Conservation (phyloP, 345 rosid genomes). For the Geranium brycei region DNA sequence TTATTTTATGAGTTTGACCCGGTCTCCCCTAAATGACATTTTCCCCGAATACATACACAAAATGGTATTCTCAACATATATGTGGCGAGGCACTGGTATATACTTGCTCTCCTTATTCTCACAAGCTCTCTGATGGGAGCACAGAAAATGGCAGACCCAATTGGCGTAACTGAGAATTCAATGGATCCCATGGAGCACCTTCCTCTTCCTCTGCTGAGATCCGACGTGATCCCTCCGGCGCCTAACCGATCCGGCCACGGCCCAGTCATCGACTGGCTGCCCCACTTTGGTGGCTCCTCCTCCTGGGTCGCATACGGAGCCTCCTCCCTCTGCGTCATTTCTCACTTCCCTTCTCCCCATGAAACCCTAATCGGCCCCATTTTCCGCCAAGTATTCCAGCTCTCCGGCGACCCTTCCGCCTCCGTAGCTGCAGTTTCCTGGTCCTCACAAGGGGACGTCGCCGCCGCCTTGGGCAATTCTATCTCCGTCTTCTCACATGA, state of each 20-base stretch:
- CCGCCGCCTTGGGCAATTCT: slow-evolving; percentile 51
- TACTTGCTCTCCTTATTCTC: neutral
- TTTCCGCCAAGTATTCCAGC: slow-evolving; percentile 66
- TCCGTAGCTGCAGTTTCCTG: slow-evolving; percentile 58
- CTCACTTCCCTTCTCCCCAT: slow-evolving; percentile 81
- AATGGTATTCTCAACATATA: no score
- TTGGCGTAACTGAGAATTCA: slow-evolving; percentile 14
- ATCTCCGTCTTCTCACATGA: slow-evolving; percentile 40
- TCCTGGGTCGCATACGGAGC: slow-evolving; percentile 95
- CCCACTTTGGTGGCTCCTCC: slow-evolving; percentile 60
- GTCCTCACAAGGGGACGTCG: slow-evolving; percentile 79
- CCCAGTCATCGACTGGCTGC: slow-evolving; percentile 71
- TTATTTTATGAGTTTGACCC: no score
- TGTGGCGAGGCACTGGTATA: no score
- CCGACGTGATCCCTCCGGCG: slow-evolving; percentile 58
- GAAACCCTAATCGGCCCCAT: slow-evolving; percentile 48
- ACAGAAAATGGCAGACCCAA: slow-evolving; percentile 30
- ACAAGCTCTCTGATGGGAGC: slow-evolving; percentile 1
- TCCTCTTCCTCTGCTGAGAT: slow-evolving; percentile 45
- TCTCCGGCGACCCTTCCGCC: slow-evolving; percentile 29
- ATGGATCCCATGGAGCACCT: slow-evolving; percentile 39
- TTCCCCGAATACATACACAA: no score
- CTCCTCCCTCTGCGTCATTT: slow-evolving; percentile 70
- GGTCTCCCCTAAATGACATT: no score
- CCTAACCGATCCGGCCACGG: slow-evolving; percentile 40